Base-by-base conservation (phyloP, 2,329 filamentous ascomycete genomes). In the Ophiostoma triangulosporum region DNA sequence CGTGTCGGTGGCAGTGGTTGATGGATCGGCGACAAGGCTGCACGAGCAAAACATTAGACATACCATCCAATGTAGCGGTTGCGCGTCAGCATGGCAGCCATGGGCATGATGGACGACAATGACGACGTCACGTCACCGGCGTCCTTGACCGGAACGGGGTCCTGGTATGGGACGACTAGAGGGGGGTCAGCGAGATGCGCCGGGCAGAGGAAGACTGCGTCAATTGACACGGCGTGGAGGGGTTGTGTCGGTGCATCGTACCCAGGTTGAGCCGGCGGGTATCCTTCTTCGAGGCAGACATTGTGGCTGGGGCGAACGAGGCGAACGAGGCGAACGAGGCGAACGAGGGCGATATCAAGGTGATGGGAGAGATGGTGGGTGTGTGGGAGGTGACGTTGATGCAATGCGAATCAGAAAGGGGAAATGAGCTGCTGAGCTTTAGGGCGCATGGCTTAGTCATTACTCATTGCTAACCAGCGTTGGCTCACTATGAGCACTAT, bases 41-140 rank as follows among this genome's bases (percentile, higher is more conserved):
- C 38, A 29, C 26, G 15, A 29, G 40, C 40, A 46, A 22, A 14
- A 24, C 40, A 46, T 33, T 20, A 35, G 20, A 46, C 72, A 57
- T 68, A 80, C 78, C 80, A 84, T 64, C 80, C 80, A 55, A 84
- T 70, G 63, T 79, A 93, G 77, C 87, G 86, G 72, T 95, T 95
- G 61, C 89, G 79, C 62, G 86, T 93, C 66, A 95, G 93, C 77
- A 95, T 94, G 59, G 90, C 90, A 55, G 88, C 89, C 91, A 96
- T 96, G 56, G 91, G 91, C 64, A 97, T 74, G 33, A 90, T 94
- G 64, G 84, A 91, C 27, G 77, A 73, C 53, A 83, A 64, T 27
- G 75, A 88, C 69, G 85, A 84, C 52, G 80, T 74, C 68, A 95
- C 78, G 64, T 95, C 89, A 59, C 77, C 72, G 58, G 73, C 63